Base-by-base conservation (phyloP, 768 basidiomycete species). In the Leccinum boreale region DNA sequence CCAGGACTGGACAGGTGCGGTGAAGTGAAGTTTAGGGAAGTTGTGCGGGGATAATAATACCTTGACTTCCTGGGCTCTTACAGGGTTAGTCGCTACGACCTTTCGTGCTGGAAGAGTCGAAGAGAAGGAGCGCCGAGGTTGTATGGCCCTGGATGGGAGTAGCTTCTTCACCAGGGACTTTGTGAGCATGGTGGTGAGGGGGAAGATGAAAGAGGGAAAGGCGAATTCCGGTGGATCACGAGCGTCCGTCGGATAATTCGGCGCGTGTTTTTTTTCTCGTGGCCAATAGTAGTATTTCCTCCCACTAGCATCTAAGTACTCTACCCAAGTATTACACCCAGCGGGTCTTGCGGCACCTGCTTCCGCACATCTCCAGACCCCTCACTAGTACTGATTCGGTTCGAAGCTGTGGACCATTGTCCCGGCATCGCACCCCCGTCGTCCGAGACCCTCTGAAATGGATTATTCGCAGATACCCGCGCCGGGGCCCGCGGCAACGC, bases 1-100 rank as follows among this genome's bases (percentile, higher is more conserved):
- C 86, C 86, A 89, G 36, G 85, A 85, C 85, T 90, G 60, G 65
- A 46, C 45, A 56, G 36, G 26, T 47, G 44, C 15, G 28, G 55
- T 62, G 54, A 63, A 56, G 46, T 15, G 33, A 46, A 11, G 45
- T 26, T 10, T 2, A 10, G 45, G 50, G 39, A 52, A 19, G 48
- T 45, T 62, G 56, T 60, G 60, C 58, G 54, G 48, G 55, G 52
- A 55, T 51, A 31, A 55, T 51, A 29, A 50, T 70, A 92, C 92
- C 79, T 86, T 81, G 72, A 87, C 91, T 74, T 92, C 86, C 74
- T 92, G 81, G 15, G 92, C 92, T 73, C 85, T 90, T 62, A 86
- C 81, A 24, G 90, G 87, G 67, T 82, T 87, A 49, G 88, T 85
- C 42, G 85, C 84, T 58, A 85, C 83, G 62, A 92, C 79, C 68